A percentile compares a stretch with the other conserved stretches of the same genome.
Evolutionary conservation across 2,329 filamentous ascomycete species (phyloP).

Genomic region (Fusarium pilosicola): DNA sequence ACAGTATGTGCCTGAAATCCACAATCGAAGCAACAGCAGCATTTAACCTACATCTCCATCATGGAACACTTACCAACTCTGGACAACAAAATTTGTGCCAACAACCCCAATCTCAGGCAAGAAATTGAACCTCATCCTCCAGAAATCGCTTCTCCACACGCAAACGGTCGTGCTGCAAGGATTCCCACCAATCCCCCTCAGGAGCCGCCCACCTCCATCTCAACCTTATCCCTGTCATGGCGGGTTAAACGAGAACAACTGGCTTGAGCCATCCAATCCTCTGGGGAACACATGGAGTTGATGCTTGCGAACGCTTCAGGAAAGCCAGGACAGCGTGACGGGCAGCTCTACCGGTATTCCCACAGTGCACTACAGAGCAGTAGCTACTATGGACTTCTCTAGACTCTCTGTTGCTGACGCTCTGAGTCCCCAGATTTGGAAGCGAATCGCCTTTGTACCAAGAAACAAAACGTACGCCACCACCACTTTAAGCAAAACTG

Average conservation of each 20-base stretch:
- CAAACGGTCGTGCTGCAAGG: constrained; percentile 18
- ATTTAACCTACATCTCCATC: constrained; percentile 16
- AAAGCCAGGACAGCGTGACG: neutral
- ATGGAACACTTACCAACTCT: neutral
- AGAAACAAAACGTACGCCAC: constrained; percentile 18
- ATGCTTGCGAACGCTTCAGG: constrained; percentile 12
- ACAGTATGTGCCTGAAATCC: constrained; percentile 1
- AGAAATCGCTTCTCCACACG: constrained; percentile 31
- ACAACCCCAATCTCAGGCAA: constrained; percentile 4
- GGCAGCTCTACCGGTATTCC: neutral
- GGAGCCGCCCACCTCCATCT: constrained; percentile 29
- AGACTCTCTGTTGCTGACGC: neutral
- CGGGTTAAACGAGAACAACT: constrained; percentile 31
- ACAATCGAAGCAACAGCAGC: constrained; percentile 8
- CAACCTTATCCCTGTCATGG: constrained; percentile 21
- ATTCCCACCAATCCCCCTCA: constrained; percentile 34
- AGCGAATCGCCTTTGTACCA: constrained; percentile 10
- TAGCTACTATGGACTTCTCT: constrained; percentile 9
- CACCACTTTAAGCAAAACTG: constrained; percentile 24
- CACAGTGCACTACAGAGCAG: neutral
- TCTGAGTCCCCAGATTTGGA: constrained; percentile 15
- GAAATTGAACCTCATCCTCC: constrained; percentile 26
- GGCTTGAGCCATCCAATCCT: constrained; percentile 22
- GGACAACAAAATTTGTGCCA: neutral
- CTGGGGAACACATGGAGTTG: constrained; percentile 22